Percentiles rank a stretch among this genome's conserved stretches.
phyloP scores from a whole-genome alignment of 352 stramenopile species.

The Pythium rishiriense region DNA sequence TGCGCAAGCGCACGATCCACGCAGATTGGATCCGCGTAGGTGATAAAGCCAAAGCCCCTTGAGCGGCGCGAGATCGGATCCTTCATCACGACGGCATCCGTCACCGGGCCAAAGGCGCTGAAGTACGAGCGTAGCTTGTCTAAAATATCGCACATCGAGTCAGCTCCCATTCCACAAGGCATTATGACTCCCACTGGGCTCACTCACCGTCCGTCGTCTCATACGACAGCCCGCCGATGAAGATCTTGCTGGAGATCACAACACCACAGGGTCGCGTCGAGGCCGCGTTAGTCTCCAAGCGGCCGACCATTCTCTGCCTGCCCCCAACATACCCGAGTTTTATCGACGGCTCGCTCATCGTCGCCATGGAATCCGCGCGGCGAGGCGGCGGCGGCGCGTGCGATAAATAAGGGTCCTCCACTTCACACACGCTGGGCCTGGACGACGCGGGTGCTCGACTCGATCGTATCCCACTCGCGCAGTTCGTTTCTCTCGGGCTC shows the following conservation, averaged over 20 bases:
- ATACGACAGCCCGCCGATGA: constrained; percentile 89
- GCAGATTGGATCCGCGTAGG: constrained; percentile 85
- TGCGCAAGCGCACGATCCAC: constrained; percentile 90
- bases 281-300: not conserved
- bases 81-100: constrained; percentile 93
- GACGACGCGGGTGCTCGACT: not conserved
- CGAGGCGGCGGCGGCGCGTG: not conserved
- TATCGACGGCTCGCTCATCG: constrained; percentile 36
- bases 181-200: not conserved
- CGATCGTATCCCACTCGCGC: not conserved
- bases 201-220: constrained; percentile 85
- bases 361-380: not conserved
- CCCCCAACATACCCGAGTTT: constrained; percentile 45
- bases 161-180: not conserved
- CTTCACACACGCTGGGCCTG: constrained; percentile 4
- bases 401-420: constrained; percentile 21
- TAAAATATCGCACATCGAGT: constrained; percentile 27
- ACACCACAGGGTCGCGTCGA: not conserved
- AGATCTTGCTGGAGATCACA: constrained; percentile 78
- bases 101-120: constrained; percentile 85
- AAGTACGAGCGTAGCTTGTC: constrained; percentile 92
- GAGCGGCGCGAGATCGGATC: constrained; percentile 90
- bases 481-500: not conserved
- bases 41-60: constrained; percentile 94
- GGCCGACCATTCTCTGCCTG: no score